These are phyloP conservation scores for Cladosporium sp. DNA, from an alignment of 2,329 filamentous ascomycete species.

Conservation along the genomic window DNA sequence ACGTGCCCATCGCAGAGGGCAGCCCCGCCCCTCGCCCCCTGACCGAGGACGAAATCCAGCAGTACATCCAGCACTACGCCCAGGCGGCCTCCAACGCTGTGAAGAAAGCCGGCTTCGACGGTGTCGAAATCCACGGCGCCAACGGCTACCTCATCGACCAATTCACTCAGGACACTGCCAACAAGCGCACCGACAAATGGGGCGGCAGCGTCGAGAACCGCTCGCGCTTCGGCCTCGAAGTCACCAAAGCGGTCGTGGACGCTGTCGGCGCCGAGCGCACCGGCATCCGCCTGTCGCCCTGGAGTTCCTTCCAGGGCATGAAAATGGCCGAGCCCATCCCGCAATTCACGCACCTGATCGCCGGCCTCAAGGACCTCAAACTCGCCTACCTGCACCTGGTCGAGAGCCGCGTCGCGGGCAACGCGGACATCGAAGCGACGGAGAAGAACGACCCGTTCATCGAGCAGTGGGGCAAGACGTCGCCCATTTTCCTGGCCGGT, in stretches of 20 bases:
- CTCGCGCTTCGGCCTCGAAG: conserved; percentile 49
- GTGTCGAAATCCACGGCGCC: conserved; percentile 50
- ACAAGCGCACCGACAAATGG: conserved; percentile 50
- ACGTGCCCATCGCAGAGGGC: conserved; percentile 32
- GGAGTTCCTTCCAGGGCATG: conserved; percentile 60
- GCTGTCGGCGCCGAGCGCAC: conserved; percentile 51
- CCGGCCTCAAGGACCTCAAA: conserved; percentile 47
- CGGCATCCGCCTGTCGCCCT: conserved; percentile 58
- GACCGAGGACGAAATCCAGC: conserved; percentile 32
- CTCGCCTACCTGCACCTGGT: conserved; percentile 61
- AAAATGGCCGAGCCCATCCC: conserved; percentile 51
- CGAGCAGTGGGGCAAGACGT: conserved; percentile 37
- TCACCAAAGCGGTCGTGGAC: conserved; percentile 46
- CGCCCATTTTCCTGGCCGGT: conserved; percentile 48
- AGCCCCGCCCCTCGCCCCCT: conserved; percentile 32
- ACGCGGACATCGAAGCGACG: conserved; percentile 37
- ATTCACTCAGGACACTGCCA: conserved; percentile 58
- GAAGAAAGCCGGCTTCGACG: conserved; percentile 54
- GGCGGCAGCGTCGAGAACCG: conserved; percentile 49
- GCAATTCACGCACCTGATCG: conserved; percentile 58
- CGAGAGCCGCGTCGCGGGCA: conserved; percentile 52
- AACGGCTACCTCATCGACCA: conserved; percentile 58
- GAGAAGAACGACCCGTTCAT: conserved; percentile 43
- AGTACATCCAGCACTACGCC: conserved; percentile 36
- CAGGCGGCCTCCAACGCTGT: conserved; percentile 43